phyloP scores from a whole-genome alignment of 768 basidiomycete genomes.

The Termitomyces sp. region DNA sequence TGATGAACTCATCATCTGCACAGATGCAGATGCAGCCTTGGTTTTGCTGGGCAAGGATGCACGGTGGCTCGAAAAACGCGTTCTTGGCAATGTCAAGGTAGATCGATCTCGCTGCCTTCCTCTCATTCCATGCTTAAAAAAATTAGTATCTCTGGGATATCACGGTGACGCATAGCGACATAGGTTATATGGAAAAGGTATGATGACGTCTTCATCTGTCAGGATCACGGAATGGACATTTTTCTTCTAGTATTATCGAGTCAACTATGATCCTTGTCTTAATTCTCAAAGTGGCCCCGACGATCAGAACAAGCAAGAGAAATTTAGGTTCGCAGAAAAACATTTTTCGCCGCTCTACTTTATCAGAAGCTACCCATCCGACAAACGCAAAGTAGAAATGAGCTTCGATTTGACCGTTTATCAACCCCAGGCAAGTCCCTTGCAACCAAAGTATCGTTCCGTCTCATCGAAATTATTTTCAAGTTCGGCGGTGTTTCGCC shows the following conservation, averaged over 20 bases:
- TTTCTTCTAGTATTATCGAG: conserved; percentile 32
- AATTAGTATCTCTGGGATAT: conserved; percentile 35
- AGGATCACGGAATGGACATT: not conserved
- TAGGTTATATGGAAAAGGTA: conserved; percentile 41
- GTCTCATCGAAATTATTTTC: not conserved
- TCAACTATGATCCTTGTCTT: conserved; percentile 28
- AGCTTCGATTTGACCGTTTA: conserved; percentile 45
- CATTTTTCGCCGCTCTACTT: conserved; percentile 42
- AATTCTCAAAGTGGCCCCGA: conserved; percentile 21
- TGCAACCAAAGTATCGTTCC: not conserved
- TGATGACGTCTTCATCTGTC: not conserved
- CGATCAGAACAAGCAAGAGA: conserved; percentile 19
- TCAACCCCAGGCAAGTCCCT: conserved; percentile 34
- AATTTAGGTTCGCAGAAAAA: conserved; percentile 30
- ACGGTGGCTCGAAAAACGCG: conserved; percentile 22
- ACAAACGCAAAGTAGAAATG: conserved; percentile 46
- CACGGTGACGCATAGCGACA: conserved; percentile 47
- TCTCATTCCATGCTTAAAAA: not conserved
- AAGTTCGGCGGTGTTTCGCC: conserved; percentile 21
- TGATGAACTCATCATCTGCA: conserved; percentile 24
- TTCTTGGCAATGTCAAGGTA: conserved; percentile 27
- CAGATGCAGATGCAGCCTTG: conserved; percentile 22
- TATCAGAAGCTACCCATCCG: conserved; percentile 36
- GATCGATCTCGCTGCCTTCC: not conserved
- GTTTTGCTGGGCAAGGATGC: conserved; percentile 21